Percentiles rank a stretch among this genome's conserved stretches.
These are phyloP conservation scores for Ceratocystis cacaofunesta DNA, from an alignment of 2,329 filamentous ascomycete genomes.

Conservation along the genomic window DNA sequence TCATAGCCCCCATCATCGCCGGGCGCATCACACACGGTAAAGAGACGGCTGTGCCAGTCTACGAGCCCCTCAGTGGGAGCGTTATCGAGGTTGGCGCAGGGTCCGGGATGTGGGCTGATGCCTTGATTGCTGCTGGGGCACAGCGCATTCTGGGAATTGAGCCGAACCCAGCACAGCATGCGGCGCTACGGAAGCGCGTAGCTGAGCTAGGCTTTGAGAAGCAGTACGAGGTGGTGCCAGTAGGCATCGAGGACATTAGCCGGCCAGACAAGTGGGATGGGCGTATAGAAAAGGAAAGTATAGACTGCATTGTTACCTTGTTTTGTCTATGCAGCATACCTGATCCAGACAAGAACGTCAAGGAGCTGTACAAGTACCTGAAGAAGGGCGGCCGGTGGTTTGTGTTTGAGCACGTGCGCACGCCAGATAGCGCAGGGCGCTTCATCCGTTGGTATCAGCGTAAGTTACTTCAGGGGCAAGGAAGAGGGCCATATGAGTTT, in stretches of 20 bases:
- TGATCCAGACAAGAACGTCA: slow-evolving; percentile 40
- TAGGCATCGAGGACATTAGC: slow-evolving; percentile 45
- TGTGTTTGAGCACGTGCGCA: slow-evolving; percentile 45
- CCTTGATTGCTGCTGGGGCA: slow-evolving; percentile 28
- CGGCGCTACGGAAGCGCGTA: slow-evolving; percentile 32
- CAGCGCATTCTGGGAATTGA: slow-evolving; percentile 47
- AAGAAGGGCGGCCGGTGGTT: slow-evolving; percentile 50
- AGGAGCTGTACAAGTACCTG: slow-evolving; percentile 40
- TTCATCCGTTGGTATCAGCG: slow-evolving; percentile 36
- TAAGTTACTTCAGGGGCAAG: slow-evolving; percentile 24
- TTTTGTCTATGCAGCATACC: slow-evolving; percentile 51
- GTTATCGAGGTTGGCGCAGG: slow-evolving; percentile 50
- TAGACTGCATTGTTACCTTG: slow-evolving; percentile 46
- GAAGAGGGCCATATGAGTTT: no score
- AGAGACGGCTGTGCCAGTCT: slow-evolving; percentile 24
- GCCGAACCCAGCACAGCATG: slow-evolving; percentile 42
- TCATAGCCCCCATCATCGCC: slow-evolving; percentile 40
- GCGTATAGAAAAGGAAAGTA: slow-evolving; percentile 34
- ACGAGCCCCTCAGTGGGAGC: slow-evolving; percentile 32
- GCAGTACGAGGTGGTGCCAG: slow-evolving; percentile 46
- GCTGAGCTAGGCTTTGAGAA: slow-evolving; percentile 37
- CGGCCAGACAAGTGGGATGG: slow-evolving; percentile 29
- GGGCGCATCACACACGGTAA: slow-evolving; percentile 30
- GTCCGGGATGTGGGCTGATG: slow-evolving; percentile 43
- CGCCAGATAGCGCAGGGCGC: slow-evolving; percentile 26